Percentiles rank a stretch among this genome's conserved stretches.
Evolutionary conservation across 164 flowering plant genomes (phyloP).

Genomic region (Dillenia turbinata): DNA sequence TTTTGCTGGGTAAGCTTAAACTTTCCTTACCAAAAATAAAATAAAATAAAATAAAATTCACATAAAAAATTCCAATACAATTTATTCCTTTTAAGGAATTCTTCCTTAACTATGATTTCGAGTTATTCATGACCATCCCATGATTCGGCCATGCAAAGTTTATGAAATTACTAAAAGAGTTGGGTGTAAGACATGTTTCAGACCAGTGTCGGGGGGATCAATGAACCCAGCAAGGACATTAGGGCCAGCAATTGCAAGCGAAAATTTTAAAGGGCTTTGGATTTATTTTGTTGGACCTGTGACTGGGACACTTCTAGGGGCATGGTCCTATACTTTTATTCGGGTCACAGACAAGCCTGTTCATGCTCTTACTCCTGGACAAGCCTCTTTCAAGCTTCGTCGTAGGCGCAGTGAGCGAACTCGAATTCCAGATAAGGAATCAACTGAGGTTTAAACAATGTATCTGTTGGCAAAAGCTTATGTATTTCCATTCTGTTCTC

Average conservation of each 20-base stretch:
- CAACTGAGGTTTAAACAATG: background rate
- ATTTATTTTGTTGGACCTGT: slow-evolving; percentile 70
- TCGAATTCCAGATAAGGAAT: slow-evolving; percentile 11
- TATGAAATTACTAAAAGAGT: too few species aligned
- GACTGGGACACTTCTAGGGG: slow-evolving; percentile 55
- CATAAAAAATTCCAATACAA: too few species aligned
- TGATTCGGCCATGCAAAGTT: too few species aligned
- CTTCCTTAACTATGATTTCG: too few species aligned
- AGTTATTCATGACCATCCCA: too few species aligned
- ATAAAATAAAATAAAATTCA: too few species aligned
- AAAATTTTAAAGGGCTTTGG: slow-evolving; percentile 56
- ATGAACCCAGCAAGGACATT: slow-evolving; percentile 87
- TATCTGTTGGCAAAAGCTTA: too few species aligned
- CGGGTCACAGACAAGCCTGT: slow-evolving; percentile 30
- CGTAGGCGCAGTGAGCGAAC: slow-evolving; percentile 22
- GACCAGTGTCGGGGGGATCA: slow-evolving; percentile 86
- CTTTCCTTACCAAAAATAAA: slow-evolving; percentile 6
- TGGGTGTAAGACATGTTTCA: slow-evolving; percentile 11
- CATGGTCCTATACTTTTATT: slow-evolving; percentile 59
- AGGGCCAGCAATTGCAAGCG: slow-evolving; percentile 82
- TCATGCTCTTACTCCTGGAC: slow-evolving; percentile 20
- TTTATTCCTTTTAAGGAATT: too few species aligned
- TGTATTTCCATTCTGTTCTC: too few species aligned
- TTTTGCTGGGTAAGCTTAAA: slow-evolving; percentile 72
- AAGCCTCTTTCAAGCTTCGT: slow-evolving; percentile 40